Evolutionary conservation across 768 basidiomycete genomes (phyloP).

Genomic region (Lepiota venenata): DNA sequence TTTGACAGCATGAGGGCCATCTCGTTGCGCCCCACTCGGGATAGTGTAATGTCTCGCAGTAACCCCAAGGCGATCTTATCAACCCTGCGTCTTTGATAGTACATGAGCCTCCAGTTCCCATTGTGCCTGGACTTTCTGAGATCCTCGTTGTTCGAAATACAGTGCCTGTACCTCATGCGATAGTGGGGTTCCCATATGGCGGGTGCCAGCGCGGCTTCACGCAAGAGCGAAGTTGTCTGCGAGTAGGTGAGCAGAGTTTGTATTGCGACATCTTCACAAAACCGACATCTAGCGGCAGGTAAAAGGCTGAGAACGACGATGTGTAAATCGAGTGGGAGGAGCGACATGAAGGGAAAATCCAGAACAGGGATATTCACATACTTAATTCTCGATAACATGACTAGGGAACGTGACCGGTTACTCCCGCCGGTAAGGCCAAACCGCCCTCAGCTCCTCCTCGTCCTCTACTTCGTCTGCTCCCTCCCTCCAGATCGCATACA

Average conservation of each 20-base stretch:
- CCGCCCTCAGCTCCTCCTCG: constrained; percentile 26
- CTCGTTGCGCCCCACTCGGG: constrained; percentile 34
- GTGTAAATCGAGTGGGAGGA: constrained; percentile 28
- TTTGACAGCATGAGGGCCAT: constrained; percentile 35
- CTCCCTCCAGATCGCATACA: constrained; percentile 81
- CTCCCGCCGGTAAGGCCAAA: constrained; percentile 1
- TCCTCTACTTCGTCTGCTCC: constrained; percentile 41
- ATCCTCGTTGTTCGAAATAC: constrained; percentile 32
- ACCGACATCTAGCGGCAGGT: constrained; percentile 16
- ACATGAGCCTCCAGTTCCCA: constrained; percentile 45
- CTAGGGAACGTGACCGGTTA: constrained; percentile 1
- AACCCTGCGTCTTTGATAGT: constrained; percentile 38
- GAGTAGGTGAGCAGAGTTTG: constrained; percentile 38
- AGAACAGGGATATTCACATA: neutral
- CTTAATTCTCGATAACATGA: constrained; percentile 1
- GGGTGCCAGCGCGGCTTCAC: constrained; percentile 38
- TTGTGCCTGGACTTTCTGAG: constrained; percentile 24
- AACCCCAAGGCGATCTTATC: constrained; percentile 39
- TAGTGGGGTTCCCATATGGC: constrained; percentile 55
- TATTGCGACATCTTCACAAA: constrained; percentile 16
- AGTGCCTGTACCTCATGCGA: constrained; percentile 41
- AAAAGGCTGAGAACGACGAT: constrained; percentile 22
- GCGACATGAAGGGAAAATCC: constrained; percentile 1
- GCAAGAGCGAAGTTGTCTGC: constrained; percentile 32
- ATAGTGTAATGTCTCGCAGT: constrained; percentile 37